Conservation (phyloP, 2,329 filamentous ascomycete species). For the Chaetomium sp. region DNA sequence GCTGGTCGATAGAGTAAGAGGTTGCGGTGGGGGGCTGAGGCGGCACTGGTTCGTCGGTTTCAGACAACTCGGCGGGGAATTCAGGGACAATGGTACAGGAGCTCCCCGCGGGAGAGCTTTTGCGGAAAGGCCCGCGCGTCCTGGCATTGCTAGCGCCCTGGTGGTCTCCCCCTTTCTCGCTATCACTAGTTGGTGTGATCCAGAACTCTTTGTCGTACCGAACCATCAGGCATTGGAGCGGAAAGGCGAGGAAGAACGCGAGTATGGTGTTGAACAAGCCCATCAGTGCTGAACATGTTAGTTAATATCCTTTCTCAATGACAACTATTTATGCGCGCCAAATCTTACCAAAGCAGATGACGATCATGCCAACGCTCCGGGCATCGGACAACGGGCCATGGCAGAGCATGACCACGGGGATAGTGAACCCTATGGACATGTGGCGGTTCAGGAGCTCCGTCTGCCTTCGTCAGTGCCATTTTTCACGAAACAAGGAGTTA, state of each 20-base stretch:
- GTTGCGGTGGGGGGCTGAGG: not conserved
- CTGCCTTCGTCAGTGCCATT: slow-evolving; percentile 27
- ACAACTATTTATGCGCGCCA: not conserved
- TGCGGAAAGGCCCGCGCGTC: slow-evolving; percentile 4
- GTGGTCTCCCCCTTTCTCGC: slow-evolving; percentile 1
- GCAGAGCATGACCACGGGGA: slow-evolving; percentile 43
- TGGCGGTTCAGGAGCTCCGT: slow-evolving; percentile 45
- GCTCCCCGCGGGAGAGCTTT: slow-evolving; percentile 5
- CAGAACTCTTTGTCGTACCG: slow-evolving; percentile 13
- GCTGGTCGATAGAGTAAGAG: too few relatives aligned
- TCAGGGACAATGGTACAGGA: not conserved
- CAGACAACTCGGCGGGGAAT: not conserved
- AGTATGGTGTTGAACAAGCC: slow-evolving; percentile 28
- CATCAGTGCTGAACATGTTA: slow-evolving; percentile 23
- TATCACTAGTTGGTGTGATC: not conserved
- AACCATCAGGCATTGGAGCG: slow-evolving; percentile 23
- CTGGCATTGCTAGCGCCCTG: not conserved
- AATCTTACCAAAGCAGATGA: slow-evolving; percentile 39
- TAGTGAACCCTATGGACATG: slow-evolving; percentile 45
- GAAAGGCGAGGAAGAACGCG: slow-evolving; percentile 26
- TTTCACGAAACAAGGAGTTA: not conserved
- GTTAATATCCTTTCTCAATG: not conserved
- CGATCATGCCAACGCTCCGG: slow-evolving; percentile 36
- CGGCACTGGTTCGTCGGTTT: not conserved
- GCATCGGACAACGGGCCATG: slow-evolving; percentile 28